Evolutionary conservation across 129 eudicot genomes (phyloP).

Genomic region (carrot (Daucus carota)): DNA sequence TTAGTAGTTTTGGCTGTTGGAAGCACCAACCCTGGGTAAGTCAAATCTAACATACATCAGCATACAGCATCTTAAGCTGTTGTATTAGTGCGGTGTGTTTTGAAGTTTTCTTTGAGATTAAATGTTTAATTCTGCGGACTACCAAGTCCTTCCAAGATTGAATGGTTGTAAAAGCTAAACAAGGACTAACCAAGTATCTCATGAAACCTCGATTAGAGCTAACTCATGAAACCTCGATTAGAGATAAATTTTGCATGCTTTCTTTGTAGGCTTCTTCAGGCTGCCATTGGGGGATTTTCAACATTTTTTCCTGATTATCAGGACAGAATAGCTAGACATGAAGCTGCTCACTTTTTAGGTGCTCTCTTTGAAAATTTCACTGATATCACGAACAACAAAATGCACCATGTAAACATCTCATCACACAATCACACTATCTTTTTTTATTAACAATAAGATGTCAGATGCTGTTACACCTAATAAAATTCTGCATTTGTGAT

Average conservation of each 20-base stretch:
- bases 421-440: not conserved
- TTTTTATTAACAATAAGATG: not conserved
- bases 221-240: not conserved
- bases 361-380: not conserved
- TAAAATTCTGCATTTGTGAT: not conserved
- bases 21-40: slow-evolving; percentile 96
- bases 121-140: not conserved
- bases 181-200: not conserved
- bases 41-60: not conserved
- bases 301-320: slow-evolving; percentile 83
- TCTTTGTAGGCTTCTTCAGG: slow-evolving; percentile 92
- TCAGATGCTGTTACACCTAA: not conserved
- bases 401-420: not conserved
- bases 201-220: slow-evolving; percentile 7
- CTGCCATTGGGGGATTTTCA: slow-evolving; percentile 78
- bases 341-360: slow-evolving; percentile 98
- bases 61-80: not conserved
- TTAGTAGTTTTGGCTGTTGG: slow-evolving; percentile 90
- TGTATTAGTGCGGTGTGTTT: not conserved
- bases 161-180: not conserved
- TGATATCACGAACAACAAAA: not conserved
- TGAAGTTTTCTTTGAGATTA: not conserved
- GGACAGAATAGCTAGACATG: slow-evolving; percentile 92
- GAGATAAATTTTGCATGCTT: slow-evolving; percentile 14
- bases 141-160: slow-evolving; percentile 1